Evolutionary conservation across 306 rosid genomes (phyloP).

Genomic region (Castanopsis chinensis): DNA sequence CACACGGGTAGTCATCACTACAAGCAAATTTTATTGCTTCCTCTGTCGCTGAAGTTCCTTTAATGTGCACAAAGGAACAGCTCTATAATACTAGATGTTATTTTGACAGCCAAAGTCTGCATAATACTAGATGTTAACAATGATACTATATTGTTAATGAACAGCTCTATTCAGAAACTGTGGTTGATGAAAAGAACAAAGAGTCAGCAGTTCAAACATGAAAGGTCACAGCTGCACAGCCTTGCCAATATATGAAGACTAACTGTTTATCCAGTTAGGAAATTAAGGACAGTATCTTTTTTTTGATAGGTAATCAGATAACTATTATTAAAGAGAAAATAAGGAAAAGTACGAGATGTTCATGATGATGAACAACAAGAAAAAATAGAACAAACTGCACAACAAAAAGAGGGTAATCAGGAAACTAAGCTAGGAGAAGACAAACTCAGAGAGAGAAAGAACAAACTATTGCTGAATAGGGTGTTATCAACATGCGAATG

Average conservation of each 20-base stretch:
- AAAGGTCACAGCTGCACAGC: background rate
- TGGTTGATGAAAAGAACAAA: background rate
- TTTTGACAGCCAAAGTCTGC: conserved; percentile 78
- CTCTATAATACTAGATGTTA: no score
- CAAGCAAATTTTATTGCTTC: conserved; percentile 71
- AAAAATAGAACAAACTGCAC: no score
- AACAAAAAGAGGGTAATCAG: no score
- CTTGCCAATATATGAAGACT: background rate
- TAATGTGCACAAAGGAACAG: conserved; percentile 64
- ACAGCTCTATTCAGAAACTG: background rate
- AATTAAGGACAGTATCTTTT: background rate
- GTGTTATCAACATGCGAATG: no score
- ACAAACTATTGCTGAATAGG: no score
- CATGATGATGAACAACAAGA: no score
- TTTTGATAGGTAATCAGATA: no score
- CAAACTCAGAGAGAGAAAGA: no score
- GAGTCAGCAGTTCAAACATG: background rate
- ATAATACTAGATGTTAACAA: conserved; percentile 14
- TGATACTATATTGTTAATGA: conserved; percentile 4
- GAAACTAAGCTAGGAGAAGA: no score
- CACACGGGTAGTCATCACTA: conserved; percentile 71
- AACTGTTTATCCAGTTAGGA: background rate
- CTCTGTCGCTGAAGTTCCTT: conserved; percentile 81
- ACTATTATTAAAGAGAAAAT: no score
- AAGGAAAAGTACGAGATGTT: no score